A percentile compares a stretch with the other conserved stretches of the same genome.
phyloP scores from a whole-genome alignment of 768 basidiomycete genomes.

The Mycena crocata region DNA sequence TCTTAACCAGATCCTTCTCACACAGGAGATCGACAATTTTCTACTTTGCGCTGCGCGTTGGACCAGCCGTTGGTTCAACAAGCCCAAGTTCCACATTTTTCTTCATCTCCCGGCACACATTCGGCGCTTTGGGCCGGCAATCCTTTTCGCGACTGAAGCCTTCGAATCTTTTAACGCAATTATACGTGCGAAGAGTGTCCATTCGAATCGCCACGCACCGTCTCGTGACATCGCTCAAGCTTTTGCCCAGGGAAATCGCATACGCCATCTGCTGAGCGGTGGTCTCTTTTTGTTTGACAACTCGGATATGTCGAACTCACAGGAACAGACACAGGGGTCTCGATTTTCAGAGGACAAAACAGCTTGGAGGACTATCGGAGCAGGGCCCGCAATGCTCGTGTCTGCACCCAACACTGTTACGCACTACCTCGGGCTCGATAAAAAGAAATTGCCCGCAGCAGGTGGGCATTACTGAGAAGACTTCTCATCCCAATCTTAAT shows the following conservation, averaged over 20 bases:
- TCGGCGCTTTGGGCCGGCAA: constrained; percentile 53
- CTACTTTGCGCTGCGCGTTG: constrained; percentile 44
- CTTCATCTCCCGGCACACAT: constrained; percentile 52
- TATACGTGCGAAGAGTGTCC: constrained; percentile 45
- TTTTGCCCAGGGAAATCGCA: constrained; percentile 40
- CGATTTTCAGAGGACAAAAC: not conserved
- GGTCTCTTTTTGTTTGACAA: constrained; percentile 20
- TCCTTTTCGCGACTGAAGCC: constrained; percentile 54
- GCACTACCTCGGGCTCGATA: constrained; percentile 7
- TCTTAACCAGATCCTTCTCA: constrained; percentile 34
- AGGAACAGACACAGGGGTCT: constrained; percentile 30
- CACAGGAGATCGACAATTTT: constrained; percentile 48
- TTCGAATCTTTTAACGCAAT: constrained; percentile 43
- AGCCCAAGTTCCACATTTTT: constrained; percentile 57
- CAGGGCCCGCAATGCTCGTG: not conserved
- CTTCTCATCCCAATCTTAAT: not conserved
- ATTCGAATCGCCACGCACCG: constrained; percentile 49
- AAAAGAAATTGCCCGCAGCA: not conserved
- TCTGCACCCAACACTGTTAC: not conserved
- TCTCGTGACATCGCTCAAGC: constrained; percentile 44
- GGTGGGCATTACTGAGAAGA: not conserved
- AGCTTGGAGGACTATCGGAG: not conserved
- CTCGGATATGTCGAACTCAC: not conserved
- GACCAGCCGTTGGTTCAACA: constrained; percentile 52
- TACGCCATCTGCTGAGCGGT: constrained; percentile 42